Conservation (phyloP, 2,329 filamentous ascomycete genomes). For the Eurotiales sp. region DNA sequence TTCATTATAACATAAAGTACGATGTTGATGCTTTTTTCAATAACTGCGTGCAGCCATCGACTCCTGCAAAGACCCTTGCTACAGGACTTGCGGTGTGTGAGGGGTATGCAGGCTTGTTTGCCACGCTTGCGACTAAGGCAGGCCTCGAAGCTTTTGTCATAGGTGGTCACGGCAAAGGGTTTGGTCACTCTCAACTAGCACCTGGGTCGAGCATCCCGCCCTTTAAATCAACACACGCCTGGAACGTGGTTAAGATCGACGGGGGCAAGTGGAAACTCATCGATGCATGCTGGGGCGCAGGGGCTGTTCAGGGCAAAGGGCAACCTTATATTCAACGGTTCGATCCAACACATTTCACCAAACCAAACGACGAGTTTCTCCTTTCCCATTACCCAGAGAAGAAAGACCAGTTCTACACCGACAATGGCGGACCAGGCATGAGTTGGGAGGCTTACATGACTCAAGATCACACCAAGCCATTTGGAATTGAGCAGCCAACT, state of each 20-base stretch:
- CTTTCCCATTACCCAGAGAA: slow-evolving; percentile 73
- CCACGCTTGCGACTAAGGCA: slow-evolving; percentile 70
- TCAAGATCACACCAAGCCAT: slow-evolving; percentile 51
- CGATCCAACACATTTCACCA: slow-evolving; percentile 57
- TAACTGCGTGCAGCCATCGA: slow-evolving; percentile 62
- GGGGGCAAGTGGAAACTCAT: slow-evolving; percentile 85
- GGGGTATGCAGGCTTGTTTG: slow-evolving; percentile 82
- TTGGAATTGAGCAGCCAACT: slow-evolving; percentile 40
- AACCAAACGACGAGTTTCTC: slow-evolving; percentile 76
- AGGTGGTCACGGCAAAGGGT: slow-evolving; percentile 81
- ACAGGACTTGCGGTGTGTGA: slow-evolving; percentile 83
- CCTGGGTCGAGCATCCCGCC: slow-evolving; percentile 65
- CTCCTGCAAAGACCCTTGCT: slow-evolving; percentile 68
- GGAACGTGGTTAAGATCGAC: slow-evolving; percentile 90
- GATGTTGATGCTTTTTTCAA: slow-evolving; percentile 76
- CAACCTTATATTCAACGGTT: slow-evolving; percentile 66
- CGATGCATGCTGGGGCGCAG: slow-evolving; percentile 91
- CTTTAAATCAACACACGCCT: slow-evolving; percentile 69
- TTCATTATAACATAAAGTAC: slow-evolving; percentile 89
- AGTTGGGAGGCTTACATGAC: slow-evolving; percentile 80
- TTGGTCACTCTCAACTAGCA: slow-evolving; percentile 61
- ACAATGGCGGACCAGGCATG: slow-evolving; percentile 60
- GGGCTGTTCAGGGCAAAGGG: slow-evolving; percentile 55
- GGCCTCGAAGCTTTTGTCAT: slow-evolving; percentile 76
- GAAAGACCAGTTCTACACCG: slow-evolving; percentile 65